phyloP scores from a whole-genome alignment of 169 alveolate species.

The Babesia caballi region DNA sequence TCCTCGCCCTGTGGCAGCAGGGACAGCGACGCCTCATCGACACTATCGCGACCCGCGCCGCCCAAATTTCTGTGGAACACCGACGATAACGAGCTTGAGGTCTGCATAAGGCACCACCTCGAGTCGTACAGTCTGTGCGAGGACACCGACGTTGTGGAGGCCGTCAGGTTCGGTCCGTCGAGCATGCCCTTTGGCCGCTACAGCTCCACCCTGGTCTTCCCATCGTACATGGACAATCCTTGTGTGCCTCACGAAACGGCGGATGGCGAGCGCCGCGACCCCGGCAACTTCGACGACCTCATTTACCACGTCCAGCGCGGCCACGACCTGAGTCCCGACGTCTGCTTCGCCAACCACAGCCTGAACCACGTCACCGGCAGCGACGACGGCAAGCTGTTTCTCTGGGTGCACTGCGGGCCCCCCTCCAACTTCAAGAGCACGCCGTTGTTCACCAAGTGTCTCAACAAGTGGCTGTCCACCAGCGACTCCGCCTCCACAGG shows the following conservation, averaged over 20 bases:
- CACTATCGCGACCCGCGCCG: not conserved
- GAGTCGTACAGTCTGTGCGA: not conserved
- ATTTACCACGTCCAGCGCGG: constrained; percentile 29
- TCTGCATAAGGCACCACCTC: not conserved
- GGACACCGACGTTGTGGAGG: not conserved
- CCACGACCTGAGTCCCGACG: constrained; percentile 70
- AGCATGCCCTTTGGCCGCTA: constrained; percentile 49
- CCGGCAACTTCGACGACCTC: constrained; percentile 52
- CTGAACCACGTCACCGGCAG: constrained; percentile 72
- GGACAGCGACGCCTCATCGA: not conserved
- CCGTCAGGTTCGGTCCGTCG: not conserved
- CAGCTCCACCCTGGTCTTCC: constrained; percentile 8
- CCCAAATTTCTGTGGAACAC: not conserved
- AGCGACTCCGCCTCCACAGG: not conserved
- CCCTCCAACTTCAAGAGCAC: not conserved
- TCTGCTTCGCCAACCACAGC: constrained; percentile 69
- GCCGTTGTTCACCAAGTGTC: constrained; percentile 4
- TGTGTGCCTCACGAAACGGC: not conserved
- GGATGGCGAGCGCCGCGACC: constrained; percentile 1
- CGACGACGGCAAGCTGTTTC: constrained; percentile 68
- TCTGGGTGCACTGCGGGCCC: constrained; percentile 47
- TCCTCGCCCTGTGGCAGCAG: not conserved
- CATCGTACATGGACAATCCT: constrained; percentile 3
- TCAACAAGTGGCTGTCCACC: constrained; percentile 1
- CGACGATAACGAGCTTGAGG: not conserved